Conservation (phyloP, 2,329 filamentous ascomycete genomes). For the Exophiala aquamarina region DNA sequence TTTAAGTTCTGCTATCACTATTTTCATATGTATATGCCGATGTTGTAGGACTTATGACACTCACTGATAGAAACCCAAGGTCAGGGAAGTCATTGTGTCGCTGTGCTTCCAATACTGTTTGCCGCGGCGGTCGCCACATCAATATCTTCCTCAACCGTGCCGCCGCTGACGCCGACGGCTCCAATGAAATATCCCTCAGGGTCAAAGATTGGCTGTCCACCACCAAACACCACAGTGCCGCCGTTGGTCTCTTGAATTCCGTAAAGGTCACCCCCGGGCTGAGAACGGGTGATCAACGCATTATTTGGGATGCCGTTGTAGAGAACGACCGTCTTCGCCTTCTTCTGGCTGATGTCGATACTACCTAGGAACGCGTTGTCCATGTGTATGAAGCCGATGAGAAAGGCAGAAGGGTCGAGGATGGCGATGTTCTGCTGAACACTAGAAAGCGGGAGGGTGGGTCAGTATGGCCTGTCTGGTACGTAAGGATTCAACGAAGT, state of each 20-base stretch:
- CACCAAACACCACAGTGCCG: slow-evolving; percentile 21
- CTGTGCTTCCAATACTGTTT: slow-evolving; percentile 1
- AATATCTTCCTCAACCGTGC: slow-evolving; percentile 18
- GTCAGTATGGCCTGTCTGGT: background rate
- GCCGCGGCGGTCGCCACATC: slow-evolving; percentile 7
- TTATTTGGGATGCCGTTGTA: slow-evolving; percentile 20
- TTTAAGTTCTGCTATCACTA: too few relatives aligned
- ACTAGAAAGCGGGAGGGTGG: background rate
- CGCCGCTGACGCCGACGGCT: slow-evolving; percentile 21
- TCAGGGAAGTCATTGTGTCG: too few relatives aligned
- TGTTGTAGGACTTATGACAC: too few relatives aligned
- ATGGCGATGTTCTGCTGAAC: slow-evolving; percentile 23
- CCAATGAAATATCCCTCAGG: slow-evolving; percentile 19
- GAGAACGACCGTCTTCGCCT: slow-evolving; percentile 18
- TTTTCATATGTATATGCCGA: too few relatives aligned
- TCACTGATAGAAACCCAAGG: too few relatives aligned
- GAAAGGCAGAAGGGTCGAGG: slow-evolving; percentile 14
- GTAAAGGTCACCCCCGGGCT: slow-evolving; percentile 18
- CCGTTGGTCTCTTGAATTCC: slow-evolving; percentile 22
- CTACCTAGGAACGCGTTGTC: slow-evolving; percentile 17
- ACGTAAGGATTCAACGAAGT: background rate
- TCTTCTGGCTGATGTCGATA: slow-evolving; percentile 21
- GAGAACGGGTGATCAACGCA: slow-evolving; percentile 7
- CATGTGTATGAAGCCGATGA: slow-evolving; percentile 22
- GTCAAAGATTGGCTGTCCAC: slow-evolving; percentile 19